A percentile compares a stretch with the other conserved stretches of the same genome.
These are phyloP conservation scores for Scedosporium minutisporum DNA, from an alignment of 2,329 filamentous ascomycete species.

Conservation along the genomic window DNA sequence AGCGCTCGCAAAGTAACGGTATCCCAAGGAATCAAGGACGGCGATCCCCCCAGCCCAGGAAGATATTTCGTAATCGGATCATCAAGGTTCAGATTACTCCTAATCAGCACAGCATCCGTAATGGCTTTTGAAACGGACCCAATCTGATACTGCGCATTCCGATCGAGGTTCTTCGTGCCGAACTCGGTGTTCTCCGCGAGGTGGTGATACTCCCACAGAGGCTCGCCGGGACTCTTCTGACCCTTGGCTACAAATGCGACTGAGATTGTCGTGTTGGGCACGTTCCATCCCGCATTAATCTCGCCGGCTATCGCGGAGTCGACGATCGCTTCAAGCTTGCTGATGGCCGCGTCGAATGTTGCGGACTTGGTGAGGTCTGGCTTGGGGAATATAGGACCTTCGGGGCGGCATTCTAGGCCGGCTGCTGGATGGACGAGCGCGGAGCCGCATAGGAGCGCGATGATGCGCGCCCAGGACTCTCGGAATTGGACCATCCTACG, in stretches of 20 bases:
- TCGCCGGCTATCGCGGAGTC: not conserved
- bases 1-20: not conserved
- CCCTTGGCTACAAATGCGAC: slow-evolving; percentile 1
- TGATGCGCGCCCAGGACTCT: not conserved
- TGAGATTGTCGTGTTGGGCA: slow-evolving; percentile 4
- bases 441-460: not conserved
- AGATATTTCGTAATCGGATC: slow-evolving; percentile 5
- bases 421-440: not conserved
- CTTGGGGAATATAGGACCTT: slow-evolving; percentile 2
- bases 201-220: slow-evolving; percentile 7
- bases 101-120: slow-evolving; percentile 1
- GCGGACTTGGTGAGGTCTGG: not conserved
- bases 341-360: not conserved
- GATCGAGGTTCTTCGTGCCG: not conserved
- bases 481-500: too few species aligned
- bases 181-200: slow-evolving; percentile 2
- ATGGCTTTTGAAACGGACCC: slow-evolving; percentile 4
- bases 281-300: slow-evolving; percentile 2
- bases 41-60: not conserved
- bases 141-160: slow-evolving; percentile 6
- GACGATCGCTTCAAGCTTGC: not conserved
- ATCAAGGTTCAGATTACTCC: slow-evolving; percentile 3
- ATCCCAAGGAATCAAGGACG: slow-evolving; percentile 1
- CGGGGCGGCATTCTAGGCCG: slow-evolving; percentile 5
- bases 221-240: not conserved